A percentile compares a stretch with the other conserved stretches of the same genome.
These are phyloP conservation scores for Globisporangium perplexum DNA, from an alignment of 352 stramenopile genomes.

Conservation along the genomic window DNA sequence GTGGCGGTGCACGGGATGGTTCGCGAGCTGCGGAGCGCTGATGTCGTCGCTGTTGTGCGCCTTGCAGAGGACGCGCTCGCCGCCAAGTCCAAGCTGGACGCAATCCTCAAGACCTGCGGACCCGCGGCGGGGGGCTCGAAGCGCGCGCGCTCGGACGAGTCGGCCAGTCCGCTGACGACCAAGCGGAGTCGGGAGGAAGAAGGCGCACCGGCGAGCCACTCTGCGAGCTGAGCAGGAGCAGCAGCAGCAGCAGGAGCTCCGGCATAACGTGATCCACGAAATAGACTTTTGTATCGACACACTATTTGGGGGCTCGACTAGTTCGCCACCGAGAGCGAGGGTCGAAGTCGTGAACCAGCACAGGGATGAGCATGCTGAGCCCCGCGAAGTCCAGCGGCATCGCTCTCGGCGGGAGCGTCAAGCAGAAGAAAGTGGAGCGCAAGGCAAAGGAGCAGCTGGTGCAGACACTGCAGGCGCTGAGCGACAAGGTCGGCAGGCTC, in stretches of 20 bases:
- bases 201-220: background rate
- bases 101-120: slow-evolving; percentile 41
- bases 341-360: too few relatives aligned
- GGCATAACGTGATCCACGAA: background rate
- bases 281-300: slow-evolving; percentile 2
- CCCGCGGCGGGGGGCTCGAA: background rate
- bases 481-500: slow-evolving; percentile 41
- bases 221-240: background rate
- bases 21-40: background rate
- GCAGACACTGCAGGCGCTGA: slow-evolving; percentile 33
- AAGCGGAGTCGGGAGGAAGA: slow-evolving; percentile 1
- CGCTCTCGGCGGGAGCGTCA: slow-evolving; percentile 13
- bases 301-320: too few relatives aligned
- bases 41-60: background rate
- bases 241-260: too few relatives aligned
- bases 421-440: slow-evolving; percentile 35
- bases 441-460: slow-evolving; percentile 36
- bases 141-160: background rate
- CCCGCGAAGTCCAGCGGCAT: background rate
- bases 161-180: background rate
- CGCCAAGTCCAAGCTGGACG: slow-evolving; percentile 58
- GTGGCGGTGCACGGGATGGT: too few relatives aligned
- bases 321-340: too few relatives aligned
- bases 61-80: slow-evolving; percentile 39
- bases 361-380: background rate